These are phyloP conservation scores for Trypanosoma scelopori DNA, from an alignment of 208 protist species.

Conservation along the genomic window DNA sequence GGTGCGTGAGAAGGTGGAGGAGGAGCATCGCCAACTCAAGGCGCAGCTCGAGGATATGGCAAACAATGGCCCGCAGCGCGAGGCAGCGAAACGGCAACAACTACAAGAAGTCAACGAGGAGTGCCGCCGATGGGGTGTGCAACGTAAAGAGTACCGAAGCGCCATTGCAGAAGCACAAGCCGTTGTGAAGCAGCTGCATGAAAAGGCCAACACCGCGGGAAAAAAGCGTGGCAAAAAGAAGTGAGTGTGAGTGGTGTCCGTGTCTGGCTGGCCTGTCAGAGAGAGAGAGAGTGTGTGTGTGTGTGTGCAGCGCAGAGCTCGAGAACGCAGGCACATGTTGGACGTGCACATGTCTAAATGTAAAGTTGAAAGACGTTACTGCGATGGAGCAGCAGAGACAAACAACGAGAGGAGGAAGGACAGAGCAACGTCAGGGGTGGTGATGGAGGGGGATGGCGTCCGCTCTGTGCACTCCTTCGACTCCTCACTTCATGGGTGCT, in stretches of 20 bases:
- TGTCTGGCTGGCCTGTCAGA: not conserved
- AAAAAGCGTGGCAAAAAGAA: constrained; percentile 19
- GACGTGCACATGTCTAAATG: not conserved
- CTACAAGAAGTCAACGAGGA: constrained; percentile 54
- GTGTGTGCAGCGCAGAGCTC: not conserved
- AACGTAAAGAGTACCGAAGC: constrained; percentile 63
- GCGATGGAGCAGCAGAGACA: constrained; percentile 7
- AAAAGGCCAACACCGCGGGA: constrained; percentile 9
- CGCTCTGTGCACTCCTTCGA: not conserved
- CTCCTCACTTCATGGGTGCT: no score
- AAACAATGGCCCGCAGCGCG: constrained; percentile 50
- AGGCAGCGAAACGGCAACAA: constrained; percentile 44
- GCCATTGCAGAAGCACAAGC: constrained; percentile 42
- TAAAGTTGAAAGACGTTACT: constrained; percentile 12
- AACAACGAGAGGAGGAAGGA: constrained; percentile 22
- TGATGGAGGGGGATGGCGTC: constrained; percentile 8
- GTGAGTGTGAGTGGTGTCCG: not conserved
- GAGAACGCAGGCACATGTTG: no score
- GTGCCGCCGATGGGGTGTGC: constrained; percentile 49
- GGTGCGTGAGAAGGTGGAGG: constrained; percentile 70
- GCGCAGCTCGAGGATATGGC: constrained; percentile 53
- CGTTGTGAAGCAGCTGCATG: constrained; percentile 46
- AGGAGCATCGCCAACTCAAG: constrained; percentile 44
- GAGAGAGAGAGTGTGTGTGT: not conserved
- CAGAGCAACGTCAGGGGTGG: no score